A percentile compares a stretch with the other conserved stretches of the same genome.
Evolutionary conservation across 2,329 filamentous ascomycete genomes (phyloP).

Genomic region (Cryphonectria parasitica): DNA sequence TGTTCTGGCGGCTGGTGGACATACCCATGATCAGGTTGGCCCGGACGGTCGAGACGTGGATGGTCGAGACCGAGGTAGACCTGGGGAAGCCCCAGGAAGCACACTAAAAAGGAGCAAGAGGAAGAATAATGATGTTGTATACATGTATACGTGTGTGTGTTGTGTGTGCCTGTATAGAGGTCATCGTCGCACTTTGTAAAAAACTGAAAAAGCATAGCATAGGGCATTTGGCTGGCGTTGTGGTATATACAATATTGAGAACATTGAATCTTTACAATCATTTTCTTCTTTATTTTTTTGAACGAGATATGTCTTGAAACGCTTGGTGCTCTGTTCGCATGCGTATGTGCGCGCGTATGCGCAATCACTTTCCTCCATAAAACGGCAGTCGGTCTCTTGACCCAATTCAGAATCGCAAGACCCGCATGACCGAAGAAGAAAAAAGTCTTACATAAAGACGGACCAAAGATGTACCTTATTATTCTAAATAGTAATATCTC

Average conservation of each 20-base stretch:
- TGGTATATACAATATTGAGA: background rate
- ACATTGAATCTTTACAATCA: background rate
- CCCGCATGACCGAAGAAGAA: background rate
- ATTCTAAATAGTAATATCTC: background rate
- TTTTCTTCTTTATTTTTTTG: background rate
- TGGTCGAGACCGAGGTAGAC: slow-evolving; percentile 27
- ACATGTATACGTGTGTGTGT: too few species aligned
- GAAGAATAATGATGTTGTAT: background rate
- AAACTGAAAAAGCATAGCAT: background rate
- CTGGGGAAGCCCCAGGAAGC: slow-evolving; percentile 19
- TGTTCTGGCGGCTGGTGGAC: slow-evolving; percentile 64
- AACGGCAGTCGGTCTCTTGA: slow-evolving; percentile 7
- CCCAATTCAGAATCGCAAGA: background rate
- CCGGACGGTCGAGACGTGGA: slow-evolving; percentile 35
- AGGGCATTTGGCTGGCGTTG: background rate
- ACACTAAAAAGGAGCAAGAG: background rate
- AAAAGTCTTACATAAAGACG: too few species aligned
- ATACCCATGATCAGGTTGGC: slow-evolving; percentile 41
- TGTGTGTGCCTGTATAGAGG: background rate
- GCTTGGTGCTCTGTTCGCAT: background rate
- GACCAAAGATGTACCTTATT: background rate
- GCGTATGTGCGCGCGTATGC: too few species aligned
- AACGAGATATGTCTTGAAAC: background rate
- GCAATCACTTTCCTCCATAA: background rate
- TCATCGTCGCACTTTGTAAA: background rate